Evolutionary conservation across 208 protist species (phyloP).

Genomic region (Crithidia fasciculata): DNA sequence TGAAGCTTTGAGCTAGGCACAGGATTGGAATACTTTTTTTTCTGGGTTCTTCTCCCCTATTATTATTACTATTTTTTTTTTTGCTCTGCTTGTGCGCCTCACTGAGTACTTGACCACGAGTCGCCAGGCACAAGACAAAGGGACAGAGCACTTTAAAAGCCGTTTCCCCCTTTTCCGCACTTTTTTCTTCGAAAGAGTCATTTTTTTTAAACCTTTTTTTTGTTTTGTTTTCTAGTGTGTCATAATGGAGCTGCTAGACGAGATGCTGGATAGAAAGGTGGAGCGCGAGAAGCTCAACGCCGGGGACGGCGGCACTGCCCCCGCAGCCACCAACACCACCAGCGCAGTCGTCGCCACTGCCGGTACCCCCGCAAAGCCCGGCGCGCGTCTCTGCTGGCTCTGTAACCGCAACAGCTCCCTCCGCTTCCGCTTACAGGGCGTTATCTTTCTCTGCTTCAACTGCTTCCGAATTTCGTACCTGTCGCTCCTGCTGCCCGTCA

Average conservation of each 20-base stretch:
- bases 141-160: no score
- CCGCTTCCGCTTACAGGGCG: conserved; percentile 47
- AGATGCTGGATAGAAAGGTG: conserved; percentile 44
- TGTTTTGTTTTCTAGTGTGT: neutral
- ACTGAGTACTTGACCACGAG: no score
- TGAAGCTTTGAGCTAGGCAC: no score
- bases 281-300: conserved; percentile 38
- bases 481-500: conserved; percentile 51
- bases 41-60: no score
- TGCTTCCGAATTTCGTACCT: conserved; percentile 72
- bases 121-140: no score
- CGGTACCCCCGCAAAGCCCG: neutral
- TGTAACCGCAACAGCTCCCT: conserved; percentile 41
- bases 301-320: neutral
- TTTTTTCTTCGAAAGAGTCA: neutral
- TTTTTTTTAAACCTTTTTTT: neutral
- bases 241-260: conserved; percentile 36
- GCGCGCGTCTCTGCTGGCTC: conserved; percentile 58
- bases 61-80: no score
- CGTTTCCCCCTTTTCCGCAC: conserved; percentile 27
- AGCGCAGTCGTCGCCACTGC: neutral
- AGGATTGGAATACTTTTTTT: no score
- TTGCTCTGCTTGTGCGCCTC: no score
- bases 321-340: neutral
- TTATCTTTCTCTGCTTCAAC: conserved; percentile 63